These are phyloP conservation scores for Pyrrhoderma noxium DNA, from an alignment of 1,284 basidiomycete species.

Conservation along the genomic window DNA sequence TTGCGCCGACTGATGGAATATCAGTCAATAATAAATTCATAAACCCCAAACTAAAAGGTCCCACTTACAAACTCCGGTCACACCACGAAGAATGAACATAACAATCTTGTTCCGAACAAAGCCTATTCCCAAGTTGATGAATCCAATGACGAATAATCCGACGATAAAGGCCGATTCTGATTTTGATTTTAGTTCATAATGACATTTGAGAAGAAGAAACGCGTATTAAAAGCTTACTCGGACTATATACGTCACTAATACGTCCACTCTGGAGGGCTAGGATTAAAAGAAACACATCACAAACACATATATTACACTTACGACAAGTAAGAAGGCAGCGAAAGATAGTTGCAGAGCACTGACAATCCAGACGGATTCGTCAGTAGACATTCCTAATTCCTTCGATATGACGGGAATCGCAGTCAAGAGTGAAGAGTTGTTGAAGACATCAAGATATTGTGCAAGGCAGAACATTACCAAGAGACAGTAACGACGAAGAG, in stretches of 20 bases:
- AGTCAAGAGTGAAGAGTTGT: conserved; percentile 34
- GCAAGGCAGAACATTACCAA: conserved; percentile 39
- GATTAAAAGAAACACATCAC: neutral
- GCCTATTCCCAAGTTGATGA: conserved; percentile 34
- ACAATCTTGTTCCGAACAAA: conserved; percentile 36
- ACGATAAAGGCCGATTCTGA: conserved; percentile 25
- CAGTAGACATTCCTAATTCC: conserved; percentile 23
- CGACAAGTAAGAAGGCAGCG: conserved; percentile 34
- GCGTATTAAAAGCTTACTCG: conserved; percentile 24
- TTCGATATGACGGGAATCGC: conserved; percentile 24
- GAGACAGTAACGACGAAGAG: conserved; percentile 25
- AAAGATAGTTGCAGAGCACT: conserved; percentile 37
- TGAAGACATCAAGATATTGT: conserved; percentile 42
- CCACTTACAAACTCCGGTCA: conserved; percentile 34
- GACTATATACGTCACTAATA: conserved; percentile 30
- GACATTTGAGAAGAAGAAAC: neutral
- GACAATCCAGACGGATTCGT: conserved; percentile 30
- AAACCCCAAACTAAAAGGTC: neutral
- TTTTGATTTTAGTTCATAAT: conserved; percentile 9
- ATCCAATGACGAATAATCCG: conserved; percentile 32
- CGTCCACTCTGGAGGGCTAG: conserved; percentile 26
- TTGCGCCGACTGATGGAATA: neutral
- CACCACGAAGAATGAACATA: conserved; percentile 36
- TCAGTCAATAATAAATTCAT: too few species aligned
- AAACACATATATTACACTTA: conserved; percentile 22